phyloP scores from a whole-genome alignment of 352 stramenopile genomes.

The Phytophthora foliorum region DNA sequence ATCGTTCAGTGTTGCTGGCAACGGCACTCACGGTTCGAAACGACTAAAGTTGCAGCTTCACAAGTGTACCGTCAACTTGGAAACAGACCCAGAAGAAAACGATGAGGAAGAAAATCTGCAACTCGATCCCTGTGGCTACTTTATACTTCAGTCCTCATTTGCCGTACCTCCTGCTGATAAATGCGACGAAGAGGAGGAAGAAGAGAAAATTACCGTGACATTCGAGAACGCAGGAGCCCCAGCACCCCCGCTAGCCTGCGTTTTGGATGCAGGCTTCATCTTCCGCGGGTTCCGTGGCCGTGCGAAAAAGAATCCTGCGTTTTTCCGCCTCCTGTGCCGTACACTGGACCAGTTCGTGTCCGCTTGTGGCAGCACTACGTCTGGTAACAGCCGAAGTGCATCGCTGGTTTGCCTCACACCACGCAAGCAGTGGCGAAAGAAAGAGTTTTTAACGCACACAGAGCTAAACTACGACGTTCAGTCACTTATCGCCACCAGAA shows the following conservation, averaged over 20 bases:
- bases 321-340: constrained; percentile 52
- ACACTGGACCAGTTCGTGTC: constrained; percentile 47
- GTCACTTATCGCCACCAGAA: constrained; percentile 28
- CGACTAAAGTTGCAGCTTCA: constrained; percentile 31
- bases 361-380: constrained; percentile 2
- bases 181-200: constrained; percentile 15
- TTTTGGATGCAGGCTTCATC: constrained; percentile 62
- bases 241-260: constrained; percentile 40
- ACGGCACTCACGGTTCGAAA: constrained; percentile 16
- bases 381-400: neutral
- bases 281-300: constrained; percentile 59
- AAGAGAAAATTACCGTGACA: constrained; percentile 21
- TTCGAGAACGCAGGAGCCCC: constrained; percentile 19
- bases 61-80: constrained; percentile 31
- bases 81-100: constrained; percentile 5
- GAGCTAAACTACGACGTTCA: constrained; percentile 44
- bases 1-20: constrained; percentile 16
- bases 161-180: constrained; percentile 3
- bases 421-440: constrained; percentile 74
- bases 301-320: constrained; percentile 55
- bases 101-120: constrained; percentile 20
- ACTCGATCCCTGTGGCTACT: constrained; percentile 27
- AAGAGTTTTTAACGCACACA: constrained; percentile 59
- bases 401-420: constrained; percentile 57
- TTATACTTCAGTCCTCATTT: constrained; percentile 37